phyloP scores from a whole-genome alignment of 2,329 filamentous ascomycete genomes.

The Cercospora sojina region DNA sequence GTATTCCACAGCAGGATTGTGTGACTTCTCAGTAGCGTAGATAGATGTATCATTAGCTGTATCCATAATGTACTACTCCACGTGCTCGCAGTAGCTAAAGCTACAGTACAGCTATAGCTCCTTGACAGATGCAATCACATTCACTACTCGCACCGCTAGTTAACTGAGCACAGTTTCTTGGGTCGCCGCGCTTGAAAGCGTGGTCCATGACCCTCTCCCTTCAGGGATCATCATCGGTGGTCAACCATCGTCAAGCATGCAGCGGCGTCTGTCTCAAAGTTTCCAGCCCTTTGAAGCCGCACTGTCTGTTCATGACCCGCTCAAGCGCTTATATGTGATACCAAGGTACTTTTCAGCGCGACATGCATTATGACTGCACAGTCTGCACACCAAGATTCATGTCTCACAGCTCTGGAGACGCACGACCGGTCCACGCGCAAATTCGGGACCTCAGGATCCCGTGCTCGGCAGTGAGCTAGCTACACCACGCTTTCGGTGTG shows the following conservation, averaged over 20 bases:
- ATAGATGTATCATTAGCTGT: not conserved
- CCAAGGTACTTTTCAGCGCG: not conserved
- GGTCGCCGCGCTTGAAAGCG: not conserved
- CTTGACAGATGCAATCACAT: not conserved
- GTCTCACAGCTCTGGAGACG: not conserved
- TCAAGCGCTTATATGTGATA: not conserved
- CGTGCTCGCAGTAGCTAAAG: not conserved
- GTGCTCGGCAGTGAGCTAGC: not conserved
- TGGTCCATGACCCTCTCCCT: not conserved
- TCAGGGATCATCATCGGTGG: not conserved
- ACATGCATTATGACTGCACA: not conserved
- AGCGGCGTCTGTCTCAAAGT: constrained; percentile 3
- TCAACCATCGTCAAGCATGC: not conserved
- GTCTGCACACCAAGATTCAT: not conserved
- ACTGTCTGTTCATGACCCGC: not conserved
- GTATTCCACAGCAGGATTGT: not conserved
- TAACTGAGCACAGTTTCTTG: not conserved
- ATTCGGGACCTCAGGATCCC: not conserved
- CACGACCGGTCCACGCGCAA: not conserved
- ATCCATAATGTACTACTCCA: constrained; percentile 3
- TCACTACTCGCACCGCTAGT: not conserved
- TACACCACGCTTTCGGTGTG: not conserved
- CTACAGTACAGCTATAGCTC: not conserved
- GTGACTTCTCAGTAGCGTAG: not conserved
- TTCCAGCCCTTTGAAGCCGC: not conserved